Evolutionary conservation across 345 rosid species (phyloP).

Genomic region (Aquilaria yunnanensis): DNA sequence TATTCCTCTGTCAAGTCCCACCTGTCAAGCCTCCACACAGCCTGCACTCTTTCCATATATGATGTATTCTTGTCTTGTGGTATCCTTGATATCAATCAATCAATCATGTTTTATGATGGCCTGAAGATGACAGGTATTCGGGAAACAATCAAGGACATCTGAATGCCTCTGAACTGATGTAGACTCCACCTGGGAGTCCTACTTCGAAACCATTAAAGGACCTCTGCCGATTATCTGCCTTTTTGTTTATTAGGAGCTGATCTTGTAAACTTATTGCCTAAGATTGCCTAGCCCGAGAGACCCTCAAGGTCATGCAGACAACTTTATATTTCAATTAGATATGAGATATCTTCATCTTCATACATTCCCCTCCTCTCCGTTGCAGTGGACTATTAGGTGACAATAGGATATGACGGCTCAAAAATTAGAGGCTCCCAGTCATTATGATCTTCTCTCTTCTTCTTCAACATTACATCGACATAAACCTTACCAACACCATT

Average conservation of each 20-base stretch:
- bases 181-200: constrained; percentile 94
- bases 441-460: no score
- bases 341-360: constrained; percentile 91
- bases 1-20: constrained; percentile 98
- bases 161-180: constrained; percentile 86
- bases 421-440: no score
- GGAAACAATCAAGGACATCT: constrained; percentile 84
- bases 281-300: constrained; percentile 77
- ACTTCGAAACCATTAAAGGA: constrained; percentile 79
- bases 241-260: constrained; percentile 76
- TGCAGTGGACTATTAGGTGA: constrained; percentile 25
- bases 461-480: no score
- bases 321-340: constrained; percentile 91
- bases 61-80: constrained; percentile 89
- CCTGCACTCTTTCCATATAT: constrained; percentile 99
- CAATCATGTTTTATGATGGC: constrained; percentile 92
- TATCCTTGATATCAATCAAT: constrained; percentile 85
- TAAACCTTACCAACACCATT: no score
- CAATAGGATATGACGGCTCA: no score
- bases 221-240: constrained; percentile 95
- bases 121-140: constrained; percentile 97
- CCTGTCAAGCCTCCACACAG: constrained; percentile 96
- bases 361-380: constrained; percentile 82
- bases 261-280: constrained; percentile 88
- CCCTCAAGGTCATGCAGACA: constrained; percentile 94